Percentiles rank a stretch among this genome's conserved stretches.
These are phyloP conservation scores for Aspergillus aculeatinus DNA, from an alignment of 2,329 filamentous ascomycete genomes.

Conservation along the genomic window DNA sequence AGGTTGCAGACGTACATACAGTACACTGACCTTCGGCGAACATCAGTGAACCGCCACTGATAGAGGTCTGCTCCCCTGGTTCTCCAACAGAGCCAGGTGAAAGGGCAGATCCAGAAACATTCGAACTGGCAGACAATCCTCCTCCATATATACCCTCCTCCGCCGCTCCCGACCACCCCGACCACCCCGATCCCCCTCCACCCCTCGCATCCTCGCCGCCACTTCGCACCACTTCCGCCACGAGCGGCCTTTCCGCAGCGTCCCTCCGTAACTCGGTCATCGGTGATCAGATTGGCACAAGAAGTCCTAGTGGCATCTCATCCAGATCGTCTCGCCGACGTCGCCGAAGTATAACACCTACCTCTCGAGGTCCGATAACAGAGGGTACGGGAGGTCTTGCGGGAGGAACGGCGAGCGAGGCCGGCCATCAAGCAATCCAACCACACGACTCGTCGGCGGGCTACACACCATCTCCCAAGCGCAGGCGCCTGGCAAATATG, in stretches of 20 bases:
- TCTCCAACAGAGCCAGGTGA: conserved; percentile 44
- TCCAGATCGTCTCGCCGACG: conserved; percentile 28
- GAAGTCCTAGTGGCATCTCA: conserved; percentile 15
- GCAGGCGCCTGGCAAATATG: conserved; percentile 63
- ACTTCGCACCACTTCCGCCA: conserved; percentile 21
- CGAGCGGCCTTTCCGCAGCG: conserved; percentile 26
- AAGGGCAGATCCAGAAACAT: conserved; percentile 47
- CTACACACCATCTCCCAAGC: conserved; percentile 51
- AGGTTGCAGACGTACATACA: conserved; percentile 14
- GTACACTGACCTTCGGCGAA: conserved; percentile 21
- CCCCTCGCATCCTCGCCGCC: conserved; percentile 51
- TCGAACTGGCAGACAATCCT: conserved; percentile 73
- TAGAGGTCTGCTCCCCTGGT: conserved; percentile 47
- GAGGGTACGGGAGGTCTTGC: conserved; percentile 23
- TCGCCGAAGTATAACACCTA: conserved; percentile 33
- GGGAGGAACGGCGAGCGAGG: conserved; percentile 28
- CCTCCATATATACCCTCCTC: conserved; percentile 57
- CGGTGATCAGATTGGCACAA: conserved; percentile 13
- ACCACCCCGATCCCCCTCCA: conserved; percentile 62
- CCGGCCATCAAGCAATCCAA: conserved; percentile 25
- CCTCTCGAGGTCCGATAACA: conserved; percentile 21
- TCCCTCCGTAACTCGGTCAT: conserved; percentile 15
- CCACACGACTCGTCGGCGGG: conserved; percentile 30
- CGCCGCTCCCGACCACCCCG: conserved; percentile 67
- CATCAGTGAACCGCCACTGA: conserved; percentile 32